Conservation (phyloP, 2,329 filamentous ascomycete genomes). For the Sclerotinia minor region DNA sequence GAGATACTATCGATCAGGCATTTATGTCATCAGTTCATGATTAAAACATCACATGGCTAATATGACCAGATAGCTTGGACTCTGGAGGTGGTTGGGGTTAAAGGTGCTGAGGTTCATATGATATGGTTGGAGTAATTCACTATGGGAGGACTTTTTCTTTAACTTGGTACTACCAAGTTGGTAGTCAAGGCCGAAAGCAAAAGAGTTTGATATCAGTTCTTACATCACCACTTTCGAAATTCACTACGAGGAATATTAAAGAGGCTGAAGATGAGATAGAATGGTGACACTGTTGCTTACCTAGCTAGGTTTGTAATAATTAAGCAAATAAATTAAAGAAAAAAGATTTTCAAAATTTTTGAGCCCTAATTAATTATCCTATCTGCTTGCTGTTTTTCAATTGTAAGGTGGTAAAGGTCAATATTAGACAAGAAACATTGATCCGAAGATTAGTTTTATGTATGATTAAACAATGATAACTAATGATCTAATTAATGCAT, state of each 20-base stretch:
- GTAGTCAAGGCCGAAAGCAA: background rate
- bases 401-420: background rate
- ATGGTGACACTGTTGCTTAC: background rate
- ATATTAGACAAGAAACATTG: background rate
- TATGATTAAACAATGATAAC: background rate
- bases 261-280: background rate
- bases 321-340: no score
- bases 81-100: no score
- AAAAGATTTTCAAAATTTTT: background rate
- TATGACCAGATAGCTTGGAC: background rate
- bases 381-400: background rate
- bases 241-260: background rate
- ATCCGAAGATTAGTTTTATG: background rate
- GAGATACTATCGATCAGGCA: background rate
- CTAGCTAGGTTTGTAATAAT: fast-evolving
- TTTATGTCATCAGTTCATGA: background rate
- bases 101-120: background rate
- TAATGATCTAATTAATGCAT: background rate
- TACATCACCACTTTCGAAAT: background rate
- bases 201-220: no score
- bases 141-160: background rate
- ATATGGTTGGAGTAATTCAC: background rate
- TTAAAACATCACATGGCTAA: background rate
- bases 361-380: background rate
- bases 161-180: no score